phyloP scores from a whole-genome alignment of 768 basidiomycete species.

The Cystobasidium onofrii region DNA sequence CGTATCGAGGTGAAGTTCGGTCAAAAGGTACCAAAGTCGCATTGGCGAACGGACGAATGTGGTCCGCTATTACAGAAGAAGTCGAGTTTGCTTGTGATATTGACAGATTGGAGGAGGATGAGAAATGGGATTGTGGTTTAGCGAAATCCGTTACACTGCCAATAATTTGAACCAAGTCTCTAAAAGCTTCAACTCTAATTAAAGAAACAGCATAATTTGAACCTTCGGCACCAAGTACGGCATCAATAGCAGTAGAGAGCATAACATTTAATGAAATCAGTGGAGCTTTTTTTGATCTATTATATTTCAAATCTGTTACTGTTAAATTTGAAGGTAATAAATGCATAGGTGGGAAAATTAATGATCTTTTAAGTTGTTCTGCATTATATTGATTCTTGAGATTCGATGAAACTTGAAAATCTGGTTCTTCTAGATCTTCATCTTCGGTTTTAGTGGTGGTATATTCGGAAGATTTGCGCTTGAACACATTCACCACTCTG shows the following conservation, averaged over 20 bases:
- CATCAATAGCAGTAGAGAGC: slow-evolving; percentile 27
- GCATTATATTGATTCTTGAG: slow-evolving; percentile 9
- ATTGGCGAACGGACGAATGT: background rate
- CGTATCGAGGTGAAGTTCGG: background rate
- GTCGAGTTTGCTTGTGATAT: background rate
- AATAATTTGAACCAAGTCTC: slow-evolving; percentile 39
- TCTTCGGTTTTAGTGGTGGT: background rate
- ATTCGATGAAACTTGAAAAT: slow-evolving; percentile 26
- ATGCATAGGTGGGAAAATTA: slow-evolving; percentile 42
- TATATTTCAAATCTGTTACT: slow-evolving; percentile 39
- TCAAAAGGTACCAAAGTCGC: background rate
- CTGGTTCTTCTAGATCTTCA: slow-evolving; percentile 47
- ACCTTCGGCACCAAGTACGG: slow-evolving; percentile 34
- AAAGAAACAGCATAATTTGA: slow-evolving; percentile 30
- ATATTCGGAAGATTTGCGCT: background rate
- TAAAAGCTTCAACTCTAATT: slow-evolving; percentile 36
- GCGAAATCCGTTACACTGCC: slow-evolving; percentile 6
- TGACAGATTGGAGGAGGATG: background rate
- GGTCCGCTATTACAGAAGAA: background rate
- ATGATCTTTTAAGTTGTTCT: slow-evolving; percentile 17
- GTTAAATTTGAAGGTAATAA: slow-evolving; percentile 34
- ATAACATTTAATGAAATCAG: slow-evolving; percentile 24
- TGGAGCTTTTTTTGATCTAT: slow-evolving; percentile 29
- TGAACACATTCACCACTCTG: background rate
- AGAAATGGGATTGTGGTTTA: background rate